Evolutionary conservation across 331 rosid genomes (phyloP), one percentile per base, ranked within the genome.

Genomic region (Malus hybrid): DNA sequence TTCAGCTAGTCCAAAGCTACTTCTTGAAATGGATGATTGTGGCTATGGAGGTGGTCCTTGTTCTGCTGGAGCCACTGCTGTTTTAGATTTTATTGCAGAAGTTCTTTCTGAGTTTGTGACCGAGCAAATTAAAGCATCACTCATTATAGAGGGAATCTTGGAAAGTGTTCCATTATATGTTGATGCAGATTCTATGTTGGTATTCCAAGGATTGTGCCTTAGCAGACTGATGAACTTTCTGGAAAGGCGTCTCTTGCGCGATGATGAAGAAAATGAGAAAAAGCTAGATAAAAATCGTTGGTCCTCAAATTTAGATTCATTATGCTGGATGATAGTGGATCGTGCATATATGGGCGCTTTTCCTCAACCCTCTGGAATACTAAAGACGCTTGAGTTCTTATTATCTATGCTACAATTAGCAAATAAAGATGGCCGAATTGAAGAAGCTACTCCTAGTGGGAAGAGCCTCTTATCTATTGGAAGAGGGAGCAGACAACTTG

Each of bases 41-140:
- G 99, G 99, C 75, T 95, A 92, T 85, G 99, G 99, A 24, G 99
- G 99, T 63, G 99, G 99, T 79, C 98, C 99, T 72, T 95, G 99
- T 84, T 88, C 93, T 62, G 97, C 99, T 5, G 98, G 97, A 82
- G 98, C 98, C 65, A 88, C 93, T 63, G 99, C 99, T 33, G 89
- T 95, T 77, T 84, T 95, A 80, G 99, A 95, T 85, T 89, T 95
- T 76, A 86, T 91, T 81, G 97, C 93, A 79, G 99, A 95, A 88
- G 97, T 95, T 80, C 98, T 95, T 82, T 86, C 99, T 46, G 98
- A 95, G 78, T 85, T 89, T 82, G 84, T 90, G 92, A 90, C 96
- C 6, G 97, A 90, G 85, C 99, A 95, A 83, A 72, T 89, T 57
- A 95, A 95, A 81, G 93, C 92, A 48, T 88, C 97, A 24, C 91